Evolutionary conservation across 2,329 filamentous ascomycete species (phyloP), one percentile per base, ranked within the genome.

Genomic region (Hypoxylon sp.): DNA sequence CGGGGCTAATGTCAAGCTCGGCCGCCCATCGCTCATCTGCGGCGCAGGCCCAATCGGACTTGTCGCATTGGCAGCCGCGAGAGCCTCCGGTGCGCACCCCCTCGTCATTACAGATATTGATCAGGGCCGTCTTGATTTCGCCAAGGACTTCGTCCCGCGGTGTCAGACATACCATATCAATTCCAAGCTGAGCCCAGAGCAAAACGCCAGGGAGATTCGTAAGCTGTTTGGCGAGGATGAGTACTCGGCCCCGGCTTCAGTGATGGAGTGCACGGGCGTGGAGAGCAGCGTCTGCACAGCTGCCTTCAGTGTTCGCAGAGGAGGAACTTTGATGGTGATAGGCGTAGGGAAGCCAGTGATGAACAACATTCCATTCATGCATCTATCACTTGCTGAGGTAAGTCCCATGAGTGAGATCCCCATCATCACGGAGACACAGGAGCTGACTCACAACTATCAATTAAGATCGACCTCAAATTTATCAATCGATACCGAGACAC

Each of bases 401-500:
- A 55, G 71, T 57, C n/a, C 21, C 36, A 17, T 19, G 3, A 19
- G 29, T 8, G 4, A 17, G 20, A 15, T 8, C 3, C 29, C 13
- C 11, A 23, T 11, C 4, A 11, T 42, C 23, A 11, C 36, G 42
- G 21, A 26, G n/a, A 12, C 11, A 45, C 43, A 27, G 23, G n/a
- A n/a, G 49, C 55, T 60, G 37, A 58, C 45, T 20, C 29, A 7
- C n/a, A 6, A 4, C 27, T 26, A 9, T 34, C n/a, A 16, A 41
- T 29, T 15, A 16, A 84, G 80, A 87, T 89, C 57, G 77, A 88
- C 59, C 73, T 89, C 17, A 81, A 79, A 26, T 89, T 89, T 70
- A 89, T 88, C 65, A 88, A 89, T 67, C 76, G 86, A 5, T 89
- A 89, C 65, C 75, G 79, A 29, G 84, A 89, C 62, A 88, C 85